These are phyloP conservation scores for Aspergillus sp. DNA, from an alignment of 2,329 filamentous ascomycete species.

Conservation along the genomic window DNA sequence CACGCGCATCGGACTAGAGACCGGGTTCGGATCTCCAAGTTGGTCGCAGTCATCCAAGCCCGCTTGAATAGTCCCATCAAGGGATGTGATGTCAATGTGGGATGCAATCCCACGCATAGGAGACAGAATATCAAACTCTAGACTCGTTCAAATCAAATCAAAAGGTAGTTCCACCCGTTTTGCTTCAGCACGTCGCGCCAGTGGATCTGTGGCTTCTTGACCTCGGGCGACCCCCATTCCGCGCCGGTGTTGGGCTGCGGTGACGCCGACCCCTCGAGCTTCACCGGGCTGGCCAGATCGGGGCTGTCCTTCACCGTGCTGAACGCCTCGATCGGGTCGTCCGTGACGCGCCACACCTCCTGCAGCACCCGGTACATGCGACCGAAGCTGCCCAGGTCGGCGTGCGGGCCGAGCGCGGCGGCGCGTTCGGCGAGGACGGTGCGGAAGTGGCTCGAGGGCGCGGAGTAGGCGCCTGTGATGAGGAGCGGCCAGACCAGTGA, in stretches of 20 bases:
- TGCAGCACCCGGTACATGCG: constrained; percentile 74
- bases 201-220: constrained; percentile 66
- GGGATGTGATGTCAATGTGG: constrained; percentile 15
- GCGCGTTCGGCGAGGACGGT: constrained; percentile 74
- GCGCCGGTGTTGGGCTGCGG: constrained; percentile 6
- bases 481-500: constrained; percentile 92
- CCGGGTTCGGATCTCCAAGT: constrained; percentile 7
- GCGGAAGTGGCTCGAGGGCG: constrained; percentile 72
- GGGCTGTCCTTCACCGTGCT: constrained; percentile 10
- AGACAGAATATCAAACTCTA: background rate
- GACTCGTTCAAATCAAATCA: constrained; percentile 71
- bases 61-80: constrained; percentile 21
- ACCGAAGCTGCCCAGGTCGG: constrained; percentile 80
- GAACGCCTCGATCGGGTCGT: constrained; percentile 48
- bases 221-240: constrained; percentile 16
- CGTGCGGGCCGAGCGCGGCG: constrained; percentile 71
- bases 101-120: constrained; percentile 13
- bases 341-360: constrained; percentile 77
- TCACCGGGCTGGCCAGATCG: constrained; percentile 13
- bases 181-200: constrained; percentile 93
- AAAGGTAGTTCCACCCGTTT: constrained; percentile 88
- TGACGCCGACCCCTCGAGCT: constrained; percentile 20
- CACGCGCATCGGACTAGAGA: background rate
- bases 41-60: constrained; percentile 17
- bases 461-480: constrained; percentile 76